phyloP scores from a whole-genome alignment of 140 eudicot species.

The Erigeron philadelphicus region DNA sequence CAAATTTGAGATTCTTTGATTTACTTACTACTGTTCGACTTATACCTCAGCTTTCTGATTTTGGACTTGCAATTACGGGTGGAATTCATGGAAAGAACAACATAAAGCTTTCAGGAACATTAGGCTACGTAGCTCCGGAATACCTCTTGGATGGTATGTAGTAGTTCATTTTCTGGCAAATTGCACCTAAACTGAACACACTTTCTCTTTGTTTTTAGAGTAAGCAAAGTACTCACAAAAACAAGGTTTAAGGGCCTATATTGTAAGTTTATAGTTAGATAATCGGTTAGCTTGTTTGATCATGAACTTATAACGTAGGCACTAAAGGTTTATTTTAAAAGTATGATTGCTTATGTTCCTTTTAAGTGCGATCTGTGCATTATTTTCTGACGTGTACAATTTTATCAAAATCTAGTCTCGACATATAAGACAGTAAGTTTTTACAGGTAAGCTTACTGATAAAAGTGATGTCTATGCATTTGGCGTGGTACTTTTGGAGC shows the following conservation, averaged over 20 bases:
- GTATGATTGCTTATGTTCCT: neutral
- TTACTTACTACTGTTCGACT: constrained; percentile 12
- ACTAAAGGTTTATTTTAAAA: neutral
- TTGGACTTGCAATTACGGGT: constrained; percentile 62
- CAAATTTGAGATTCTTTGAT: neutral
- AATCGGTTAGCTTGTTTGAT: neutral
- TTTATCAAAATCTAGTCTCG: neutral
- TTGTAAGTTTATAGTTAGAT: neutral
- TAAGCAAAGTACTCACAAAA: neutral
- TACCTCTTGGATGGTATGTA: constrained; percentile 81
- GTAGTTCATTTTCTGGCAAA: neutral
- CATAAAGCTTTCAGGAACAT: constrained; percentile 66
- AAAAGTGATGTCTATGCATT: constrained; percentile 95
- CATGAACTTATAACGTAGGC: neutral
- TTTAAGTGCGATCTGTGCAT: neutral
- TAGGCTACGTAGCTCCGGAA: constrained; percentile 93
- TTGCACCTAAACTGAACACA: neutral
- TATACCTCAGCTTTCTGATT: constrained; percentile 69
- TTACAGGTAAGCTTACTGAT: constrained; percentile 80
- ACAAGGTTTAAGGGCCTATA: neutral
- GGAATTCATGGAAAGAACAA: constrained; percentile 60
- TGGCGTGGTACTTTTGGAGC: constrained; percentile 88
- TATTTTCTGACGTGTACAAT: neutral
- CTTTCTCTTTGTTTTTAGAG: neutral
- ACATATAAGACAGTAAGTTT: constrained; percentile 7